phyloP scores from a whole-genome alignment of 371 early-diverging fungal genomes.

The Massospora cicadina region DNA sequence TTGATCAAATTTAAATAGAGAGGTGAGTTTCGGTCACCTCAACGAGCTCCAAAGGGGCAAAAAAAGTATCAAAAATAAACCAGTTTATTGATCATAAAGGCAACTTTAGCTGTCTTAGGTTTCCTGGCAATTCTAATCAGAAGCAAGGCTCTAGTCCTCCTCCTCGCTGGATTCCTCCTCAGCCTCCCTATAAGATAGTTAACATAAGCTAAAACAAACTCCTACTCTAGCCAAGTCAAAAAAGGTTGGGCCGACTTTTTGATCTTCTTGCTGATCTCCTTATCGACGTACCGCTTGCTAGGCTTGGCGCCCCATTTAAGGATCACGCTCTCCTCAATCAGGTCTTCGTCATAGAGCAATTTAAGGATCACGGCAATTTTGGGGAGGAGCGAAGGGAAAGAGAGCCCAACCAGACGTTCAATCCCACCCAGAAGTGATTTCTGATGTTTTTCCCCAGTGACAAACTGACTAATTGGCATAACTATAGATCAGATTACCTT shows the following conservation, averaged over 20 bases:
- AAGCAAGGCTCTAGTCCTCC: too few relatives aligned
- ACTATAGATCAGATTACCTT: slow-evolving; percentile 15
- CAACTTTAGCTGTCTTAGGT: too few relatives aligned
- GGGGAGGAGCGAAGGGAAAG: slow-evolving; percentile 41
- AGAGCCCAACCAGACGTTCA: slow-evolving; percentile 64
- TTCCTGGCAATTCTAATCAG: too few relatives aligned
- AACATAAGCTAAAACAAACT: slow-evolving; percentile 11
- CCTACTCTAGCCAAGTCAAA: slow-evolving; percentile 70
- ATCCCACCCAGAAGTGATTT: slow-evolving; percentile 79
- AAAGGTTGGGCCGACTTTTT: slow-evolving; percentile 73
- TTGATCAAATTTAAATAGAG: too few relatives aligned
- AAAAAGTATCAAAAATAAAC: too few relatives aligned
- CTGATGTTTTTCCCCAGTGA: slow-evolving; percentile 64
- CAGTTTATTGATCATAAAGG: too few relatives aligned
- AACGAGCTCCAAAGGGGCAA: too few relatives aligned
- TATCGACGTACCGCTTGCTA: slow-evolving; percentile 75
- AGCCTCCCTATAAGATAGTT: slow-evolving; percentile 9
- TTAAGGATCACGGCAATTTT: slow-evolving; percentile 67
- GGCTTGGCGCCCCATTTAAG: slow-evolving; percentile 80
- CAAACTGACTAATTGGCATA: slow-evolving; percentile 24
- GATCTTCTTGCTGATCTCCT: slow-evolving; percentile 53
- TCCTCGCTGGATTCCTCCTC: slow-evolving; percentile 17
- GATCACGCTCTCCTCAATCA: slow-evolving; percentile 80
- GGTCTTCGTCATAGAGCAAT: slow-evolving; percentile 74
- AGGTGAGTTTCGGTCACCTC: too few relatives aligned